A percentile compares a stretch with the other conserved stretches of the same genome.
These are phyloP conservation scores for Boletus rubroflammeus DNA, from an alignment of 768 basidiomycete species.

Conservation along the genomic window DNA sequence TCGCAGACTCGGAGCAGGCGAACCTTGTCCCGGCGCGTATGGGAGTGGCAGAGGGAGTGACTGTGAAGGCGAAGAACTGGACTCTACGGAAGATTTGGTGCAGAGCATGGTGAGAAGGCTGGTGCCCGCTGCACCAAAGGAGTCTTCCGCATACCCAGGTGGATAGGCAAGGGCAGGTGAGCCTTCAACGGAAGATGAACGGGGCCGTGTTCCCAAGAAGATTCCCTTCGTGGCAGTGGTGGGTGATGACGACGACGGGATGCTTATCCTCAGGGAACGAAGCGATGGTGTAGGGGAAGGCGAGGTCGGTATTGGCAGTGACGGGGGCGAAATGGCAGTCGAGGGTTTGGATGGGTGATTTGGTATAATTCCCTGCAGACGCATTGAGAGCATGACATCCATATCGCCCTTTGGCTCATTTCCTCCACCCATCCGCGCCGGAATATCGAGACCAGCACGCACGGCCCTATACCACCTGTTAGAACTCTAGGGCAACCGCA, in stretches of 20 bases:
- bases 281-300: constrained; percentile 29
- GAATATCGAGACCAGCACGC: constrained; percentile 59
- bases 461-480: constrained; percentile 45
- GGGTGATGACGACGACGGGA: constrained; percentile 18
- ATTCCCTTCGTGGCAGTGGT: constrained; percentile 19
- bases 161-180: constrained; percentile 35
- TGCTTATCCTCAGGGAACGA: constrained; percentile 24
- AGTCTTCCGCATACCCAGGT: constrained; percentile 45
- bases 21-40: constrained; percentile 12
- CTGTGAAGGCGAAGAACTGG: constrained; percentile 22
- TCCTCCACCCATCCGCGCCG: constrained; percentile 38
- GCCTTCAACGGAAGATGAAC: constrained; percentile 40
- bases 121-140: constrained; percentile 53
- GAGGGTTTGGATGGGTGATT: constrained; percentile 18
- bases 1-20: constrained; percentile 27
- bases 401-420: constrained; percentile 74
- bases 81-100: constrained; percentile 35
- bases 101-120: constrained; percentile 53
- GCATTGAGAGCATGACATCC: constrained; percentile 82
- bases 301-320: constrained; percentile 21
- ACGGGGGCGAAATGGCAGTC: constrained; percentile 5
- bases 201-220: constrained; percentile 21
- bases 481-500: neutral
- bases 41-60: constrained; percentile 32
- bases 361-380: constrained; percentile 55